Percentiles rank a stretch among this genome's conserved stretches.
Evolutionary conservation across 257 asterid genomes (phyloP).

Genomic region (Solanum pinnatisectum): DNA sequence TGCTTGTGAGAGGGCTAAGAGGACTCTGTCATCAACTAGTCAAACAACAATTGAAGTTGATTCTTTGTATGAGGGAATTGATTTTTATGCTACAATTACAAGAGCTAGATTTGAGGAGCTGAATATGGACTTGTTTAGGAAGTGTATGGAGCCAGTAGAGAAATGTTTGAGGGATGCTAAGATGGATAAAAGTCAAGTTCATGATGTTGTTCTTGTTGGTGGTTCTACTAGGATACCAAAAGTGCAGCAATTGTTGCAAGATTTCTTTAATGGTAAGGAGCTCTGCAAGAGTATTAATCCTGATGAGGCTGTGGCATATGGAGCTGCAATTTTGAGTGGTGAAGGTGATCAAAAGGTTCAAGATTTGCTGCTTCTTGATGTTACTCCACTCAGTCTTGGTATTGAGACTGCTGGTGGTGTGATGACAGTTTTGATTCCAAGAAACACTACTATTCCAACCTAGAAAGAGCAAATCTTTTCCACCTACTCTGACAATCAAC

Average conservation of each 20-base stretch:
- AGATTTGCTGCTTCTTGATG: background rate
- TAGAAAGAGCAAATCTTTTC: background rate
- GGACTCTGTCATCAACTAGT: background rate
- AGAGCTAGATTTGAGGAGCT: background rate
- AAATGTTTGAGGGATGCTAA: background rate
- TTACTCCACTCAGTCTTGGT: background rate
- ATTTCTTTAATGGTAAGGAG: background rate
- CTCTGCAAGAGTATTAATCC: background rate
- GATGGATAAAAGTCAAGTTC: background rate
- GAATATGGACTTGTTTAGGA: background rate
- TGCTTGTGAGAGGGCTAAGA: background rate
- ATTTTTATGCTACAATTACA: conserved; percentile 6
- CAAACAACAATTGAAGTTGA: background rate
- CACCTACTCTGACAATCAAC: background rate
- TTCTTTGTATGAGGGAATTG: background rate
- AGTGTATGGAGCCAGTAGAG: background rate
- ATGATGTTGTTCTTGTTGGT: background rate
- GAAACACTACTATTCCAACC: background rate
- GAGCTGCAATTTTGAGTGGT: background rate
- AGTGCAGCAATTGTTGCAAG: background rate
- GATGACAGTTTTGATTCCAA: background rate
- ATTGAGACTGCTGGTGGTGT: background rate
- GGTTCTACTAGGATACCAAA: background rate
- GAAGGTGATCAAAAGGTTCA: background rate
- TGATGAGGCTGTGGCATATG: background rate